Conservation (phyloP, 106 monocot species). For the Dendrobium nobile region DNA sequence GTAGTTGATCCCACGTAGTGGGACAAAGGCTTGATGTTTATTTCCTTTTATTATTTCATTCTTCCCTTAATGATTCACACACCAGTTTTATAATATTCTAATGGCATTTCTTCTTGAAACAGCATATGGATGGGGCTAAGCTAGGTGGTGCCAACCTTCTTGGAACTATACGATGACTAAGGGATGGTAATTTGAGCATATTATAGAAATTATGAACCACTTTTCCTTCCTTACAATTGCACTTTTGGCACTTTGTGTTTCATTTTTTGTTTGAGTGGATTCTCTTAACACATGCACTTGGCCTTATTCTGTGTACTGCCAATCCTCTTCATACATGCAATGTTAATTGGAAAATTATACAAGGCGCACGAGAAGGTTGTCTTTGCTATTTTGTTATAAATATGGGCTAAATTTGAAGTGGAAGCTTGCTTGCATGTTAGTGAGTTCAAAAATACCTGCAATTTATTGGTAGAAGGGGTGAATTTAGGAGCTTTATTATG, state of each 20-base stretch:
- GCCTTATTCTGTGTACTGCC: too few species aligned
- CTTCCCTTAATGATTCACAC: background rate
- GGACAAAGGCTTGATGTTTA: too few species aligned
- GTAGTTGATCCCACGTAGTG: too few species aligned
- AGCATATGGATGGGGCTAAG: slow-evolving; percentile 80
- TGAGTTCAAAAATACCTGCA: background rate
- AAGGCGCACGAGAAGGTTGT: background rate
- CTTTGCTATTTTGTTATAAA: background rate
- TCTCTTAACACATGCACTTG: background rate
- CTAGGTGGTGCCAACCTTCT: slow-evolving; percentile 87
- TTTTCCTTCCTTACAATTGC: background rate
- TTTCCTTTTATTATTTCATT: background rate
- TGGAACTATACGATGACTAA: slow-evolving; percentile 59
- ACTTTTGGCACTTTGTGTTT: background rate
- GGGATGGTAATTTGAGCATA: background rate
- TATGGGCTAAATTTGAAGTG: background rate
- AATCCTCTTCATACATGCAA: background rate
- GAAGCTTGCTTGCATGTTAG: too few species aligned
- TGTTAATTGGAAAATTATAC: too few species aligned
- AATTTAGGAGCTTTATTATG: too few species aligned
- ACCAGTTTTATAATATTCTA: background rate
- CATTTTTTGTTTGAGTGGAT: background rate
- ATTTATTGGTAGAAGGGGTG: too few species aligned
- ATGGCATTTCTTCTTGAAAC: slow-evolving; percentile 13
- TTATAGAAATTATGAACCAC: too few species aligned